phyloP scores from a whole-genome alignment of 257 asterid species.

The Solanum paucissectum region DNA sequence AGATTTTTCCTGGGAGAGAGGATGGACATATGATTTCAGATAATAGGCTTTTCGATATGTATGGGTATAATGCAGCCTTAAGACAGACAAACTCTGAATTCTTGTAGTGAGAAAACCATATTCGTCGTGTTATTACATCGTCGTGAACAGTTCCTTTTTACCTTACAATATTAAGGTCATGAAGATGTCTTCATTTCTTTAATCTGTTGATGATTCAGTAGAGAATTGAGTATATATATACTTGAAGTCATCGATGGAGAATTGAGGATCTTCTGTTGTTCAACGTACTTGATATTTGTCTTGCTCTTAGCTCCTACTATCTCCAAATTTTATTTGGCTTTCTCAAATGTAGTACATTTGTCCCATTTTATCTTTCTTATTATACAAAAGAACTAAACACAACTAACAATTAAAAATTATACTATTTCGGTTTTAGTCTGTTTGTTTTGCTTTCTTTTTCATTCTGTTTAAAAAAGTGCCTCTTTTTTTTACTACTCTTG shows the following conservation, averaged over 20 bases:
- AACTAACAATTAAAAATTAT: not conserved
- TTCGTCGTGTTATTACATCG: not conserved
- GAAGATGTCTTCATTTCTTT: not conserved
- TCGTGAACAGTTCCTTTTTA: not conserved
- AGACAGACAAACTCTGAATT: conserved; percentile 41
- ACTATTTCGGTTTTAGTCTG: not conserved
- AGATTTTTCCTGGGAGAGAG: conserved; percentile 43
- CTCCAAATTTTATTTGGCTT: not conserved
- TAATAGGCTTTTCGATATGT: conserved; percentile 48
- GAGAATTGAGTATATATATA: not conserved
- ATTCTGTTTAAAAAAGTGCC: not conserved
- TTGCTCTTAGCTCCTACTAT: not conserved
- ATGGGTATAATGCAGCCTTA: conserved; percentile 34
- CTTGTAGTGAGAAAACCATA: conserved; percentile 16
- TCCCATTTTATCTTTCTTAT: not conserved
- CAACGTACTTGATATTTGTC: not conserved
- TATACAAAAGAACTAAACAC: not conserved
- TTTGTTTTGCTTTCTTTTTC: not conserved
- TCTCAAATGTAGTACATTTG: not conserved
- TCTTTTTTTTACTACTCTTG: not conserved
- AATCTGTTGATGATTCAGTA: not conserved
- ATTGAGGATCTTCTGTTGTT: not conserved
- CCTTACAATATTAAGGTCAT: not conserved
- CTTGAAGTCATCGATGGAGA: not conserved
- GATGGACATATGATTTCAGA: conserved; percentile 36